Conservation (phyloP, 805 yeast genomes). For the Ogataea angusta region DNA sequence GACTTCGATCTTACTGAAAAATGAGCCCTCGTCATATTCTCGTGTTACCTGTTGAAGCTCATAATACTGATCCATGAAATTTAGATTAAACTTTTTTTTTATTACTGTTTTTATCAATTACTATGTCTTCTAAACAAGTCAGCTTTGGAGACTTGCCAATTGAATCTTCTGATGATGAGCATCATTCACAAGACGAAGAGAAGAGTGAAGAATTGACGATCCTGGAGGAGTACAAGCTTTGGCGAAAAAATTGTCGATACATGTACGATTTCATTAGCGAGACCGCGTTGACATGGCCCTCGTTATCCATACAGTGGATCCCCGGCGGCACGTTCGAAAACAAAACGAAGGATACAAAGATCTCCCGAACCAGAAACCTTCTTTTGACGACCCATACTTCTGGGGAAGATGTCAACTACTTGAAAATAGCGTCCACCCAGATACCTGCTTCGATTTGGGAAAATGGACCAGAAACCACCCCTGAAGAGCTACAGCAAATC, state of each 20-base stretch:
- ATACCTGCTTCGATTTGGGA: constrained; percentile 44
- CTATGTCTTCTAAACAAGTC: constrained; percentile 20
- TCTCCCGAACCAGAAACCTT: constrained; percentile 41
- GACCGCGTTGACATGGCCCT: constrained; percentile 80
- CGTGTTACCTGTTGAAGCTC: constrained; percentile 16
- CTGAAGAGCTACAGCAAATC: constrained; percentile 33
- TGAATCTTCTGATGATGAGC: constrained; percentile 17
- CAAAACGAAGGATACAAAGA: constrained; percentile 27
- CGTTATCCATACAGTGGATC: constrained; percentile 74
- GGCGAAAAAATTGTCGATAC: constrained; percentile 77
- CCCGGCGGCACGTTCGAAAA: constrained; percentile 39
- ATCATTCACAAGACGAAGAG: constrained; percentile 17
- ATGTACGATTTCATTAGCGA: constrained; percentile 84
- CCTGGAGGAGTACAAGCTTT: constrained; percentile 67
- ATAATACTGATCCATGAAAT: constrained; percentile 11
- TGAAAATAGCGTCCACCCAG: constrained; percentile 62
- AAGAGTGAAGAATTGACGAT: constrained; percentile 42
- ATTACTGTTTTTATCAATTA: neutral
- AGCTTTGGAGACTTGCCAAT: constrained; percentile 24
- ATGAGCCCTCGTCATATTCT: constrained; percentile 13
- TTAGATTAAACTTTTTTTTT: neutral
- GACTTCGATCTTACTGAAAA: constrained; percentile 9
- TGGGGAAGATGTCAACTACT: constrained; percentile 60
- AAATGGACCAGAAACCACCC: constrained; percentile 22
- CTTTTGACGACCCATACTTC: constrained; percentile 73